Evolutionary conservation across 2,329 filamentous ascomycete genomes (phyloP).

Genomic region (Xylaria arbuscula): DNA sequence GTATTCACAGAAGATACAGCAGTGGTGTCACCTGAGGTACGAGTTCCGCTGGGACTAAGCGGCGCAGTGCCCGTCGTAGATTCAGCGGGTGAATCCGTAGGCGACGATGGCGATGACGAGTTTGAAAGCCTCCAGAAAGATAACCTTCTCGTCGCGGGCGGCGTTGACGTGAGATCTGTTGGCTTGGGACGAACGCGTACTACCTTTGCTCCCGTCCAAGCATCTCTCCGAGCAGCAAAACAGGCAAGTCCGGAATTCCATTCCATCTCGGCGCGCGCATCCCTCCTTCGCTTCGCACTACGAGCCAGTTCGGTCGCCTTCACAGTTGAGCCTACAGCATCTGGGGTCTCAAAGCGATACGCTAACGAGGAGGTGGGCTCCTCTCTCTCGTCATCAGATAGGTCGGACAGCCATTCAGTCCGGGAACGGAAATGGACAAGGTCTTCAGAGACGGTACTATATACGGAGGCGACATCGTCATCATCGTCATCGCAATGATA

Average conservation of each 20-base stretch:
- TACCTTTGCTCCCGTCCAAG: conserved; percentile 83
- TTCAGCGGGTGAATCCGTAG: conserved; percentile 46
- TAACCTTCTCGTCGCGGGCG: conserved; percentile 59
- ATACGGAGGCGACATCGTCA: conserved; percentile 54
- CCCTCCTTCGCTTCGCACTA: conserved; percentile 66
- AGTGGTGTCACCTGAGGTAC: conserved; percentile 51
- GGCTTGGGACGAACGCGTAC: conserved; percentile 64
- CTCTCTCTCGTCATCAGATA: conserved; percentile 65
- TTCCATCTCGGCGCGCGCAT: conserved; percentile 70
- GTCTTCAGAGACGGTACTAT: conserved; percentile 63
- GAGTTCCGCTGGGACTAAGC: conserved; percentile 48
- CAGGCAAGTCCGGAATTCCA: conserved; percentile 88
- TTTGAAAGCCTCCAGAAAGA: conserved; percentile 62
- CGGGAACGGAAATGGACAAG: conserved; percentile 61
- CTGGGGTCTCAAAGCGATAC: conserved; percentile 64
- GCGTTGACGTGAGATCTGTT: conserved; percentile 49
- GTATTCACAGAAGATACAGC: conserved; percentile 58
- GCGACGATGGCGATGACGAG: conserved; percentile 54
- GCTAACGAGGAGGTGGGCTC: conserved; percentile 56
- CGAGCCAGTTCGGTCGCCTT: conserved; percentile 59
- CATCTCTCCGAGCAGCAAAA: conserved; percentile 80
- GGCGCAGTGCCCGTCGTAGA: conserved; percentile 39
- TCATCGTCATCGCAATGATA: conserved; percentile 52
- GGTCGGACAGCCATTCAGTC: conserved; percentile 67
- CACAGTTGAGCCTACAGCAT: conserved; percentile 58